phyloP scores from a whole-genome alignment of 2,329 filamentous ascomycete species.

The Penicillium sp. region DNA sequence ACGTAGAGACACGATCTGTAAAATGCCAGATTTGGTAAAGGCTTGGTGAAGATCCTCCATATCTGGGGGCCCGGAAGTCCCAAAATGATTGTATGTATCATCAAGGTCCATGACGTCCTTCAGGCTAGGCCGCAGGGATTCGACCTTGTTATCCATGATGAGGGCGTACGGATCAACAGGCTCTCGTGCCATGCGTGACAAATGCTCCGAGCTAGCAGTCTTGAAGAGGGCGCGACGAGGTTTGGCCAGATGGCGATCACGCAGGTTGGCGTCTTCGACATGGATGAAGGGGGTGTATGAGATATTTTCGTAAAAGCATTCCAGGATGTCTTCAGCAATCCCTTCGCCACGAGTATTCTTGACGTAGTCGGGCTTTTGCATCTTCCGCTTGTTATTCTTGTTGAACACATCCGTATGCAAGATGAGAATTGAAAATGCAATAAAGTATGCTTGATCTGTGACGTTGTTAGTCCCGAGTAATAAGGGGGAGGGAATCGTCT shows the following conservation, averaged over 20 bases:
- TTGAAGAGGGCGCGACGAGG: slow-evolving; percentile 69
- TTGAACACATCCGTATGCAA: slow-evolving; percentile 99
- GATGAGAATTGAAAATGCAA: slow-evolving; percentile 94
- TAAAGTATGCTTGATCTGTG: slow-evolving; percentile 90
- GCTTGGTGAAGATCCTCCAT: slow-evolving; percentile 79
- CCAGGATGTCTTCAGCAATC: slow-evolving; percentile 88
- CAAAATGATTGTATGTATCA: slow-evolving; percentile 85
- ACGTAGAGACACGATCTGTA: slow-evolving; percentile 92
- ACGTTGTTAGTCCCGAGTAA: slow-evolving; percentile 3
- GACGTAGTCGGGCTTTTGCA: slow-evolving; percentile 93
- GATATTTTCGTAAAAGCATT: slow-evolving; percentile 98
- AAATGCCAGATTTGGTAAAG: slow-evolving; percentile 84
- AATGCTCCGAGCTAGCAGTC: slow-evolving; percentile 61
- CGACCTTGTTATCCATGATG: slow-evolving; percentile 85
- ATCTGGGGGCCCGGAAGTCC: slow-evolving; percentile 72
- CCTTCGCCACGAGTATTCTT: slow-evolving; percentile 92
- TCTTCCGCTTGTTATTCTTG: slow-evolving; percentile 99
- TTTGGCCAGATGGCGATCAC: slow-evolving; percentile 70
- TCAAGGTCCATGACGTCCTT: slow-evolving; percentile 92
- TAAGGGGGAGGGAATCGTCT: slow-evolving; percentile 4
- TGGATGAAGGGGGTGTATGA: slow-evolving; percentile 98
- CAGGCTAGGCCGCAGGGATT: slow-evolving; percentile 76
- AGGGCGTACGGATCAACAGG: slow-evolving; percentile 93
- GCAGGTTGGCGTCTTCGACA: slow-evolving; percentile 79
- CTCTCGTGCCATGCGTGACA: slow-evolving; percentile 68